Evolutionary conservation across 495 filamentous ascomycete genomes (phyloP).

Genomic region (Talaromyces trachyspermus): DNA sequence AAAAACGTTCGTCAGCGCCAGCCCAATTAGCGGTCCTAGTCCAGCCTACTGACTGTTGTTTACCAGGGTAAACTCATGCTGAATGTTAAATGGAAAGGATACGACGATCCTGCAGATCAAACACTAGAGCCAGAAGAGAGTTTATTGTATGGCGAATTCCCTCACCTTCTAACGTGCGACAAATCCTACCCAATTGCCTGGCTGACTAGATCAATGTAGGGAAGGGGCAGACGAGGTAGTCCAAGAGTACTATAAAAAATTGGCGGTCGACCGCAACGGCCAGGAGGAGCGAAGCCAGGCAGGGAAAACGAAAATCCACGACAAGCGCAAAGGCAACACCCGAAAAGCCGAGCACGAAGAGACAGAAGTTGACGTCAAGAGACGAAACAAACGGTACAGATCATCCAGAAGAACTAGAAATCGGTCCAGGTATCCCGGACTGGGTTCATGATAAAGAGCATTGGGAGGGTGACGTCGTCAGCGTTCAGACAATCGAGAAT

Average conservation of each 20-base stretch:
- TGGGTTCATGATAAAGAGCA: slow-evolving; percentile 46
- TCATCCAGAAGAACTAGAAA: slow-evolving; percentile 7
- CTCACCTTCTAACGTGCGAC: too few relatives aligned
- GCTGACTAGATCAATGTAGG: slow-evolving; percentile 20
- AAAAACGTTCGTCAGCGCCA: slow-evolving; percentile 23
- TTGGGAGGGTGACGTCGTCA: slow-evolving; percentile 51
- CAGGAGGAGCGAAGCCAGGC: slow-evolving; percentile 11
- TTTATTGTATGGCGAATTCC: slow-evolving; percentile 31
- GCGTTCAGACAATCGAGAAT: slow-evolving; percentile 51
- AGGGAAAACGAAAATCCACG: slow-evolving; percentile 16
- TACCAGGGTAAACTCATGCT: slow-evolving; percentile 36
- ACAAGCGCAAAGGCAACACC: slow-evolving; percentile 15
- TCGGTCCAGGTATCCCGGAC: slow-evolving; percentile 6
- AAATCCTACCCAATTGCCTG: slow-evolving; percentile 4
- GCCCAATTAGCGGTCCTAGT: not conserved
- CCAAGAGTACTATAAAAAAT: slow-evolving; percentile 45
- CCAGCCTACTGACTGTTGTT: not conserved
- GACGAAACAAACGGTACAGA: slow-evolving; percentile 22
- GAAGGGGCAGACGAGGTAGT: slow-evolving; percentile 47
- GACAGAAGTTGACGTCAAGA: slow-evolving; percentile 32
- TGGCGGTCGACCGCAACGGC: slow-evolving; percentile 47
- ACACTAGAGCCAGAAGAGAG: slow-evolving; percentile 58
- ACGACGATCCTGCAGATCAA: slow-evolving; percentile 43
- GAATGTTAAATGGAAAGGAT: slow-evolving; percentile 59
- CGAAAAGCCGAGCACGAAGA: slow-evolving; percentile 11